These are phyloP conservation scores for Comarum palustre DNA, from an alignment of 306 rosid genomes.

Conservation along the genomic window DNA sequence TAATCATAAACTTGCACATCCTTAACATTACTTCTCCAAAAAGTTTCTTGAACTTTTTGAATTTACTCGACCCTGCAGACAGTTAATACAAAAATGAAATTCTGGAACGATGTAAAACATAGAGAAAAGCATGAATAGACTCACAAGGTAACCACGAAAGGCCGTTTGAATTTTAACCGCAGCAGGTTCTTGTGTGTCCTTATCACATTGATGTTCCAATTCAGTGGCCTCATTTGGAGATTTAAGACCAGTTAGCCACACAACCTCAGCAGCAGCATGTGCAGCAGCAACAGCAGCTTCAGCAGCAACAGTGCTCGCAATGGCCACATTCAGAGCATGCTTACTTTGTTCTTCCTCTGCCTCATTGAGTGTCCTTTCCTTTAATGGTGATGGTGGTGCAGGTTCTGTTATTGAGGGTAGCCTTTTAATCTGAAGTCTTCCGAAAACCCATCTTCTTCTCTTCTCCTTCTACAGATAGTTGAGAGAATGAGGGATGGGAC, in stretches of 20 bases:
- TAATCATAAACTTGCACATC: constrained; percentile 8
- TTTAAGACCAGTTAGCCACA: constrained; percentile 33
- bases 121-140: constrained; percentile 32
- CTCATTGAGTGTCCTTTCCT: constrained; percentile 28
- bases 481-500: constrained; percentile 1
- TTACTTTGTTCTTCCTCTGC: constrained; percentile 60
- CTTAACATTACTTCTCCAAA: neutral
- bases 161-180: constrained; percentile 75
- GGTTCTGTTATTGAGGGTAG: constrained; percentile 54
- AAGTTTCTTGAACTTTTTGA: too few species aligned
- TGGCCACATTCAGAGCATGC: constrained; percentile 53
- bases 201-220: constrained; percentile 27
- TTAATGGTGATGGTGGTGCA: constrained; percentile 24
- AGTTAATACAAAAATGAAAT: neutral
- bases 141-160: constrained; percentile 82
- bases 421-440: constrained; percentile 56
- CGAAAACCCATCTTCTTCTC: constrained; percentile 77
- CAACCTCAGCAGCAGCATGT: constrained; percentile 53
- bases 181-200: constrained; percentile 44
- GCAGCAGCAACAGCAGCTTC: constrained; percentile 55
- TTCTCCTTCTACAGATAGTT: constrained; percentile 52
- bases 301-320: constrained; percentile 59
- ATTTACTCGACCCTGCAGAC: constrained; percentile 3
- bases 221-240: constrained; percentile 31
- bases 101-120: neutral